phyloP scores from a whole-genome alignment of 2,329 filamentous ascomycete species.

The Myriosclerotinia duriaeana region DNA sequence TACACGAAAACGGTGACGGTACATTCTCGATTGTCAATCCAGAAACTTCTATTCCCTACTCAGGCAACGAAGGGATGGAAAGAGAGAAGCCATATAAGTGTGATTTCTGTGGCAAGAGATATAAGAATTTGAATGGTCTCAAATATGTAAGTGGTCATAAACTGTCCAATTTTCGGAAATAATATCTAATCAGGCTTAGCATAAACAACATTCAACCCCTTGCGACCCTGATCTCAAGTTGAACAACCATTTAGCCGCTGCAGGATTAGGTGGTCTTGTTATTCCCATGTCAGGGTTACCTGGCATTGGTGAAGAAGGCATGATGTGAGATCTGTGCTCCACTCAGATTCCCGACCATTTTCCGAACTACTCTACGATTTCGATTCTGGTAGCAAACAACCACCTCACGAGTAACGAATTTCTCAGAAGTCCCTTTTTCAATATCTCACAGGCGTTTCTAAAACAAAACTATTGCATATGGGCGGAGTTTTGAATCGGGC shows the following conservation, averaged over 20 bases:
- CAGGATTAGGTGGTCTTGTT: constrained; percentile 37
- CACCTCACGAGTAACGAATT: constrained; percentile 19
- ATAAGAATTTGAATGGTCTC: constrained; percentile 97
- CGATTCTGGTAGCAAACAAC: constrained; percentile 17
- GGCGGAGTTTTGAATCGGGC: constrained; percentile 37
- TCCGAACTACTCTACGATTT: constrained; percentile 21
- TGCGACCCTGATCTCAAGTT: constrained; percentile 80
- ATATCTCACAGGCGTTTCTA: constrained; percentile 15
- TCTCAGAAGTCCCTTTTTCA: constrained; percentile 4
- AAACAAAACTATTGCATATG: constrained; percentile 33
- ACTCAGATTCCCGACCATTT: constrained; percentile 15
- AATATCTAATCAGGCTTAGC: constrained; percentile 48
- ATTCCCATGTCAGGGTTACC: constrained; percentile 48
- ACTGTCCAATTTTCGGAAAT: constrained; percentile 4
- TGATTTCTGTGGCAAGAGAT: constrained; percentile 94
- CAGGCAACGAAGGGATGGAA: constrained; percentile 97
- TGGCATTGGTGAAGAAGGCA: constrained; percentile 55
- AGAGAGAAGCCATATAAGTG: constrained; percentile 99
- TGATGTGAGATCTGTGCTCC: constrained; percentile 36
- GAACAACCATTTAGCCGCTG: constrained; percentile 40
- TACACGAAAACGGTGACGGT: constrained; percentile 94
- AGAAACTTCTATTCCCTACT: constrained; percentile 89
- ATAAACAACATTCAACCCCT: constrained; percentile 79
- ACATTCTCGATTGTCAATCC: constrained; percentile 98
- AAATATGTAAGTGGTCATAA: constrained; percentile 70